Evolutionary conservation across 179 eudicot species (phyloP).

Genomic region (Heliamphora ciliata): DNA sequence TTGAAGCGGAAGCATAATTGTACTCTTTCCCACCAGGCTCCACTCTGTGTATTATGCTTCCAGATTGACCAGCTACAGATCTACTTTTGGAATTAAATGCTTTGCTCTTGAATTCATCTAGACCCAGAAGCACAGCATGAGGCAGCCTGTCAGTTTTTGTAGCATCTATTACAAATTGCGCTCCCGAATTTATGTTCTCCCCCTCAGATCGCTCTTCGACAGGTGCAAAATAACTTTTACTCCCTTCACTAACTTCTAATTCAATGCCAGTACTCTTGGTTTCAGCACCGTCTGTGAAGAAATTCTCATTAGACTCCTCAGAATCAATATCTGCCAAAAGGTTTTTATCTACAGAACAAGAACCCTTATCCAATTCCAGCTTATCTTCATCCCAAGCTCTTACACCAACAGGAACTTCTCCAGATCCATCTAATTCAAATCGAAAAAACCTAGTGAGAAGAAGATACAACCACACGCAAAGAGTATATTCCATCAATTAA

Average conservation of each 20-base stretch:
- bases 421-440: slow-evolving; percentile 42
- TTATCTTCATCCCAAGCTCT: slow-evolving; percentile 47
- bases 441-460: background rate
- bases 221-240: slow-evolving; percentile 9
- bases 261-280: slow-evolving; percentile 18
- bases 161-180: slow-evolving; percentile 29
- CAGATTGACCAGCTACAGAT: slow-evolving; percentile 40
- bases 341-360: slow-evolving; percentile 23
- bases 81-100: slow-evolving; percentile 50
- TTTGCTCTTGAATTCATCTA: slow-evolving; percentile 79
- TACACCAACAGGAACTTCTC: slow-evolving; percentile 27
- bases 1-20: slow-evolving; percentile 88
- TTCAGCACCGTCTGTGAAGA: slow-evolving; percentile 21
- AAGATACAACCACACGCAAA: background rate
- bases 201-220: slow-evolving; percentile 20
- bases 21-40: slow-evolving; percentile 90
- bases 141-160: slow-evolving; percentile 37
- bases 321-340: slow-evolving; percentile 15
- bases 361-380: slow-evolving; percentile 20
- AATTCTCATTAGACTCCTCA: slow-evolving; percentile 25
- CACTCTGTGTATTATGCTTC: slow-evolving; percentile 59
- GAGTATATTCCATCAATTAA: background rate
- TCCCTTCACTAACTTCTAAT: slow-evolving; percentile 20
- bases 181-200: slow-evolving; percentile 19
- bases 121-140: slow-evolving; percentile 54